Evolutionary conservation across 306 rosid genomes (phyloP), one percentile per base, ranked within the genome.

Genomic region (Astragalus membranaceus): DNA sequence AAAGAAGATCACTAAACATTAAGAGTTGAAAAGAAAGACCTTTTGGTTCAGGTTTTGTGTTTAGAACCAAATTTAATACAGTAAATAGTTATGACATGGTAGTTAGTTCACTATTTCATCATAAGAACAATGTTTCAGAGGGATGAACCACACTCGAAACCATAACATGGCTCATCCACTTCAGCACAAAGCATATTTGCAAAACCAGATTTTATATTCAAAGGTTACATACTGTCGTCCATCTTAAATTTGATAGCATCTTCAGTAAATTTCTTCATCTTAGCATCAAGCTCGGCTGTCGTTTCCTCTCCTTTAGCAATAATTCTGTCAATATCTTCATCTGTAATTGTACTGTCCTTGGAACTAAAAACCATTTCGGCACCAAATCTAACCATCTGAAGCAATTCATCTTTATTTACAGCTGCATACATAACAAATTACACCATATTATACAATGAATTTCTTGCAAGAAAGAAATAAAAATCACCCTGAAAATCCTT

Each of bases 331-430:
- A 94, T 91, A 82, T 94, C 97, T 82, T 94, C 97, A 69, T 91
- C 99, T 7, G 96, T 90, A 67, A 94, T 94, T 64, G 95, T 94
- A 80, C 92, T 89, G 75, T 94, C 99, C 86, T 88, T 91, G 85
- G 97, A 94, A 82, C 99, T 94, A 73, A 91, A 94, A 75, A 94
- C 99, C 99, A 94, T 94, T 85, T 94, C 99, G 70, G 99, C 99
- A 63, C 99, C 99, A 74, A 91, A 94, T 75, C 96, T 91, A 81
- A 94, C 97, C 97, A 90, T 94, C 76, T 90, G 97, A 78, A 94
- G 97, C 66, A 94, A 84, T 51, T 94, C 99, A 71, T 94, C 97
- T 78, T 90, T 94, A 82, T 94, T 94, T 32, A 94, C 97, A 86
- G 97, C 99, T 94, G 94, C 85, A 81, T 13, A 41, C 65, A 20